Conservation (phyloP, 2,329 filamentous ascomycete species). For the Epichloe elymi region DNA sequence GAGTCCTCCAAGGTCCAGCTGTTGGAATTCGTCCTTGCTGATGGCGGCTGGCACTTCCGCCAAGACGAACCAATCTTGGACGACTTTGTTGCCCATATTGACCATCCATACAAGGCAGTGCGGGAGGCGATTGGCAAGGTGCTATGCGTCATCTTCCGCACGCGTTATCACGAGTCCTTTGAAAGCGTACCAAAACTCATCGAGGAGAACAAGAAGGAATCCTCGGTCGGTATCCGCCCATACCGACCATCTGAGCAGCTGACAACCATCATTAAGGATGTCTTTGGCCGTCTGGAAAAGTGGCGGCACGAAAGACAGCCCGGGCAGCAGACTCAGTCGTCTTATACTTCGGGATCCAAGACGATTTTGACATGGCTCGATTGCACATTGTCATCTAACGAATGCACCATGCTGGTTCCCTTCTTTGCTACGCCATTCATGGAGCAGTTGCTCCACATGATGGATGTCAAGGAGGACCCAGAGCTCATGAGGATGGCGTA, state of each 20-base stretch:
- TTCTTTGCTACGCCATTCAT: constrained; percentile 89
- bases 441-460: constrained; percentile 94
- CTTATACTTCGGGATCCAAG: constrained; percentile 93
- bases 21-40: constrained; percentile 74
- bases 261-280: constrained; percentile 51
- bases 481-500: constrained; percentile 91
- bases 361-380: constrained; percentile 94
- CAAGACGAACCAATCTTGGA: constrained; percentile 76
- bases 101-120: constrained; percentile 96
- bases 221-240: constrained; percentile 71
- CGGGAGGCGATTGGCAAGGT: constrained; percentile 88
- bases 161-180: constrained; percentile 89
- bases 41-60: constrained; percentile 93
- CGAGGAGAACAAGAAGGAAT: constrained; percentile 62
- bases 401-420: constrained; percentile 78
- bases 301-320: constrained; percentile 78
- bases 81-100: constrained; percentile 80
- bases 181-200: constrained; percentile 64
- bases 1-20: constrained; percentile 93
- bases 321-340: constrained; percentile 83
- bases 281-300: constrained; percentile 68
- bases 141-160: constrained; percentile 77
- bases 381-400: constrained; percentile 75
- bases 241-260: constrained; percentile 72
- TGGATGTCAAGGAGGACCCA: constrained; percentile 98